phyloP scores from a whole-genome alignment of 768 basidiomycete genomes.

The Termitomyces sp. region DNA sequence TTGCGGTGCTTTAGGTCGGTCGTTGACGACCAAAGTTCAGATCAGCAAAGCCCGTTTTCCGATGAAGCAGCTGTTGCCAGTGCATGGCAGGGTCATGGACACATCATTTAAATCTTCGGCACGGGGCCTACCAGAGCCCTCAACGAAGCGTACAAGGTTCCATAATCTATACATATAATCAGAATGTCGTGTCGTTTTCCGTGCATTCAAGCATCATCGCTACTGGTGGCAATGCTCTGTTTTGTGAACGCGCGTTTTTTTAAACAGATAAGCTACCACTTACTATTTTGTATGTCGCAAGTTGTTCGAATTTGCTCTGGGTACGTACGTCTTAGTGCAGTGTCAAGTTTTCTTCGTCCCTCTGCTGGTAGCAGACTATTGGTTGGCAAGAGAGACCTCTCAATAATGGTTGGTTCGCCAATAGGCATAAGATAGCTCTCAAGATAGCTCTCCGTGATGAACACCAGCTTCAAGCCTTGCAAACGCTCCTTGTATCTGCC shows the following conservation, averaged over 20 bases:
- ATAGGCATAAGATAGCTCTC: background rate
- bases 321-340: too few relatives aligned
- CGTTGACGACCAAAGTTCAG: background rate
- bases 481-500: slow-evolving; percentile 1
- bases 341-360: slow-evolving; percentile 8
- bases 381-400: background rate
- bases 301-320: background rate
- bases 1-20: background rate
- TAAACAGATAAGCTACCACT: too few relatives aligned
- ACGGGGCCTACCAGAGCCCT: too few relatives aligned
- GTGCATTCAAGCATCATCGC: too few relatives aligned
- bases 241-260: too few relatives aligned
- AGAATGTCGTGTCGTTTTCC: too few relatives aligned
- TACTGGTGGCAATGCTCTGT: too few relatives aligned
- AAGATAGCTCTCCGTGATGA: slow-evolving; percentile 5
- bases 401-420: background rate
- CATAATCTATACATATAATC: too few relatives aligned
- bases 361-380: background rate
- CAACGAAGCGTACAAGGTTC: too few relatives aligned
- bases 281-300: too few relatives aligned
- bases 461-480: slow-evolving; percentile 1
- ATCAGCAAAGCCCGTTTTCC: background rate
- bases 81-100: background rate
- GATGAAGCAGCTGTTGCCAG: background rate
- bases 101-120: background rate